These are phyloP conservation scores for Trichosanthes truncata DNA, from an alignment of 306 rosid genomes.

Conservation along the genomic window DNA sequence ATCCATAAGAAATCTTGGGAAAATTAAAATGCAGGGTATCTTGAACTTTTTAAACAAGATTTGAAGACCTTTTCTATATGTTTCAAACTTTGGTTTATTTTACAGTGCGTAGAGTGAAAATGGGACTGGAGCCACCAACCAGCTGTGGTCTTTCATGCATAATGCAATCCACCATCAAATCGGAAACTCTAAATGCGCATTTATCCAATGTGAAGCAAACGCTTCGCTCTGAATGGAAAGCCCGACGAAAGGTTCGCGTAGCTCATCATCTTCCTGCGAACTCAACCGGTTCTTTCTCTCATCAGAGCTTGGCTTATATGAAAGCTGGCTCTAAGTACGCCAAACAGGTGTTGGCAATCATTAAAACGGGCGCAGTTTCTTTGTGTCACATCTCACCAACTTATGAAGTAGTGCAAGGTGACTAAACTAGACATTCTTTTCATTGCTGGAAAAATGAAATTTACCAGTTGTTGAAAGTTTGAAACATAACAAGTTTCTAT, in stretches of 20 bases:
- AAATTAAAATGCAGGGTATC: constrained; percentile 95
- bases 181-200: constrained; percentile 37
- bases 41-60: constrained; percentile 2
- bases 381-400: constrained; percentile 69
- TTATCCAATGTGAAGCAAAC: constrained; percentile 51
- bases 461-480: background rate
- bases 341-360: constrained; percentile 79
- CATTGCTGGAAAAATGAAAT: background rate
- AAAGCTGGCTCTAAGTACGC: constrained; percentile 79
- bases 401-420: constrained; percentile 83
- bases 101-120: constrained; percentile 80
- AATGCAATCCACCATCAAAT: constrained; percentile 35
- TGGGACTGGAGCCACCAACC: constrained; percentile 67
- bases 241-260: constrained; percentile 46
- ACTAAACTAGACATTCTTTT: background rate
- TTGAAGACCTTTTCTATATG: constrained; percentile 1
- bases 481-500: background rate
- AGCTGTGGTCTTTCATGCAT: constrained; percentile 65
- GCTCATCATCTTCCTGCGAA: constrained; percentile 61
- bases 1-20: constrained; percentile 72
- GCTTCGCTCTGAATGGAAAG: constrained; percentile 65
- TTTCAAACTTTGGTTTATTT: constrained; percentile 8
- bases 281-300: constrained; percentile 50
- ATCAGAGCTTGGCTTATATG: constrained; percentile 79
- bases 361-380: constrained; percentile 72